Evolutionary conservation across 352 stramenopile genomes (phyloP).

Genomic region (Phytophthora podocarpi): DNA sequence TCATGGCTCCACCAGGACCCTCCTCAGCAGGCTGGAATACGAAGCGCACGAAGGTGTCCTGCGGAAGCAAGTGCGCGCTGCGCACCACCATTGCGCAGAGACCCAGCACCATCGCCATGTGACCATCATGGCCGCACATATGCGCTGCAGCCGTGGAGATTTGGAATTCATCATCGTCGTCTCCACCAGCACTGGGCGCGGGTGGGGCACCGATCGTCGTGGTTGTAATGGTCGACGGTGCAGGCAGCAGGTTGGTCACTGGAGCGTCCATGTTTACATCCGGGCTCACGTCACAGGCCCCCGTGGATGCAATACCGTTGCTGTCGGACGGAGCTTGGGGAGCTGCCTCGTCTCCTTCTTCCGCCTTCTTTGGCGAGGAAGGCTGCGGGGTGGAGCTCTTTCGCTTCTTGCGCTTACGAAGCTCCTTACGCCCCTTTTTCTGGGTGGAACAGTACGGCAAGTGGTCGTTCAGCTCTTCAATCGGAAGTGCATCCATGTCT

Average conservation of each 20-base stretch:
- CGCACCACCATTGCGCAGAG: constrained; percentile 80
- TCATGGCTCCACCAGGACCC: constrained; percentile 87
- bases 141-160: constrained; percentile 65
- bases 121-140: constrained; percentile 96
- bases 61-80: constrained; percentile 70
- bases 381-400: constrained; percentile 34
- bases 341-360: not conserved
- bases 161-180: constrained; percentile 40
- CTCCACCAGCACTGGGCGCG: constrained; percentile 34
- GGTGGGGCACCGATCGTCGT: constrained; percentile 31
- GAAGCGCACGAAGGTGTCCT: constrained; percentile 87
- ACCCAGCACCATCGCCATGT: constrained; percentile 95
- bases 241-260: constrained; percentile 16
- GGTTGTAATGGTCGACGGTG: constrained; percentile 29
- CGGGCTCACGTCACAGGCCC: constrained; percentile 5
- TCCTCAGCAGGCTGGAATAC: constrained; percentile 97
- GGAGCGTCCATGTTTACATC: constrained; percentile 30
- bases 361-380: constrained; percentile 14
- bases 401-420: constrained; percentile 72
- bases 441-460: constrained; percentile 79
- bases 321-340: not conserved
- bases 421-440: constrained; percentile 61
- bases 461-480: constrained; percentile 86
- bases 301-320: constrained; percentile 8
- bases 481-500: constrained; percentile 96